Base-by-base conservation (phyloP, 2,329 filamentous ascomycete species). In the Plectosphaerella plurivora region DNA sequence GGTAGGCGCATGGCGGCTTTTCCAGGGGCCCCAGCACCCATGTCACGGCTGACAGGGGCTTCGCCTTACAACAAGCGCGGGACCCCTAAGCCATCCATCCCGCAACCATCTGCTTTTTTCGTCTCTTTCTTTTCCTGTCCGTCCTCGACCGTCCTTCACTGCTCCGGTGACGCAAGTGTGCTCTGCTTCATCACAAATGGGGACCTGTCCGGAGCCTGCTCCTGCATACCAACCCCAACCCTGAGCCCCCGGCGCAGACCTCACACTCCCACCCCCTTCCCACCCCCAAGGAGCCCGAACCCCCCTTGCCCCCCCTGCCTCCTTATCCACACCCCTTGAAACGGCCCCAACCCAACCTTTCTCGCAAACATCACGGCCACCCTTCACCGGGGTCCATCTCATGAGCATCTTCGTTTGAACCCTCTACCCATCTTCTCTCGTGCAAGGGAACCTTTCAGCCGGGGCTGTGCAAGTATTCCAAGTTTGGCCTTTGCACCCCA, bases 281-380 rank as follows among this genome's bases (percentile, higher is more conserved):
- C 46, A 54, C 52, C 50, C 47, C 53, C 28, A 33, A 33, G 28
- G 28, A 33, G 28, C 28, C 28, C 28, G 28, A 33, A 33, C 57
- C 52, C 46, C 37, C 49, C 39, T 52, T 51, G 57, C 58, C 56
- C 51, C 22, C 57, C 59, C 59, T 61, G 65, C 60, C 60, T 60
- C 59, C 60, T 63, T 58, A 57, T 60, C 60, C 56, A 60, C 58
- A 28, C 50, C 59, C 63, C 61, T 61, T 62, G 57, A 63, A 44
- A 37, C 47, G 25, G 37, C 47, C 47, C 47, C 47, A 49, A 41
- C 35, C 36, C 36, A 39, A 60, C 58, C 54, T 55, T 51, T 55
- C 57, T 54, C 50, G 54, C 57, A 57, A 52, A 20, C 61, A 64
- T 61, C 42, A 39, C 42, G 28, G 28, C 10, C 36, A n/a, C 49